These are phyloP conservation scores for Neospermospora avenae DNA, from an alignment of 2,329 filamentous ascomycete genomes.

Conservation along the genomic window DNA sequence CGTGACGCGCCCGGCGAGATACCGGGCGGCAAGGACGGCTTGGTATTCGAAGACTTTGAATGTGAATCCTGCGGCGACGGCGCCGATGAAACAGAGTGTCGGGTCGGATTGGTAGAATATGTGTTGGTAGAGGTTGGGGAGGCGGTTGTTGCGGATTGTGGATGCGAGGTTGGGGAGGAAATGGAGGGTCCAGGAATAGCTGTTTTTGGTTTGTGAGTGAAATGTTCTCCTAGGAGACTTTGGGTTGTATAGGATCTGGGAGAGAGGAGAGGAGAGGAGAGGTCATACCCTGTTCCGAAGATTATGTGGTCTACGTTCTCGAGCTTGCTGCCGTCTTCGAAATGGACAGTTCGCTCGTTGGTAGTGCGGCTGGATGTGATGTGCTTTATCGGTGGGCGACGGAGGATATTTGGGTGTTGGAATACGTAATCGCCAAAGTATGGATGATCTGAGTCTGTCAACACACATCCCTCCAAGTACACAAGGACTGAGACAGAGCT, in stretches of 20 bases:
- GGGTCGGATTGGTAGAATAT: slow-evolving; percentile 54
- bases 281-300: slow-evolving; percentile 55
- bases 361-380: slow-evolving; percentile 36
- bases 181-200: slow-evolving; percentile 59
- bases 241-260: not conserved
- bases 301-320: slow-evolving; percentile 58
- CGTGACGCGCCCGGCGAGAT: slow-evolving; percentile 51
- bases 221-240: too few relatives aligned
- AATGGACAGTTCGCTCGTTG: slow-evolving; percentile 46
- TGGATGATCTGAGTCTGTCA: slow-evolving; percentile 1
- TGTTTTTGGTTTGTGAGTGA: not conserved
- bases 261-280: not conserved
- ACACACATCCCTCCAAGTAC: too few relatives aligned
- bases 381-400: slow-evolving; percentile 46
- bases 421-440: slow-evolving; percentile 51
- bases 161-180: slow-evolving; percentile 51
- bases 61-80: slow-evolving; percentile 55
- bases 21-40: slow-evolving; percentile 56
- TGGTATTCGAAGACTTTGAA: slow-evolving; percentile 71
- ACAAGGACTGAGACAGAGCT: not conserved
- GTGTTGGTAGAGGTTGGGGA: slow-evolving; percentile 56
- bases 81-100: slow-evolving; percentile 55
- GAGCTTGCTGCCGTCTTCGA: slow-evolving; percentile 52
- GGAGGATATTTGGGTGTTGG: slow-evolving; percentile 50
- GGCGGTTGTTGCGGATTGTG: slow-evolving; percentile 49